phyloP scores from a whole-genome alignment of 108 stramenopile genomes.

The Nitzschia sp. region DNA sequence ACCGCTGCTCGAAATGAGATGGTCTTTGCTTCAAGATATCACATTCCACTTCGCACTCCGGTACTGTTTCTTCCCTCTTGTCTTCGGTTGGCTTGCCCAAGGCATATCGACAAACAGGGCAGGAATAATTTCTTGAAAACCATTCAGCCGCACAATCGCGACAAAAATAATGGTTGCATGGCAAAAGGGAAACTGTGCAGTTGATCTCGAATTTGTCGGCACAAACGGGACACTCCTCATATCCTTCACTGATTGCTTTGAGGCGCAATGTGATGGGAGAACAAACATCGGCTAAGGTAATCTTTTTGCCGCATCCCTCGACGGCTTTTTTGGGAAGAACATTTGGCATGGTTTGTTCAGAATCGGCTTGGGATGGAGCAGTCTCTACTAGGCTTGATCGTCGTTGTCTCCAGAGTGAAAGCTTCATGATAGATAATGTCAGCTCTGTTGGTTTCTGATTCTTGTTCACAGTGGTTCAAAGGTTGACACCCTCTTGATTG shows the following conservation, averaged over 20 bases:
- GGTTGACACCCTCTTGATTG: too few species aligned
- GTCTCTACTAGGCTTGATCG: too few species aligned
- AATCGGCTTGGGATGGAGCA: too few species aligned
- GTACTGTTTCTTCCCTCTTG: neutral
- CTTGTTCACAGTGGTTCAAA: too few species aligned
- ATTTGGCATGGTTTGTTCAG: too few species aligned
- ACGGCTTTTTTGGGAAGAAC: too few species aligned
- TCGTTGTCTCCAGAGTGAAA: too few species aligned
- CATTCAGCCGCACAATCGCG: neutral
- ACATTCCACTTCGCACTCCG: neutral
- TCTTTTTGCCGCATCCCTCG: neutral
- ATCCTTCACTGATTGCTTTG: neutral
- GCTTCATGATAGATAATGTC: too few species aligned
- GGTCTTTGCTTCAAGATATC: neutral
- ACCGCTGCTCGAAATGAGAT: neutral
- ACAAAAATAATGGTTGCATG: constrained; percentile 11
- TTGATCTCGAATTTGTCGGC: neutral
- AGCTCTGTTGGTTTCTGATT: too few species aligned
- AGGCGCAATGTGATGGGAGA: neutral
- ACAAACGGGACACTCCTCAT: constrained; percentile 11
- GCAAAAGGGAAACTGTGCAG: constrained; percentile 1
- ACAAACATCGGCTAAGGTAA: neutral
- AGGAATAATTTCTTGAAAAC: neutral
- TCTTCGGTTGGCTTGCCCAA: neutral
- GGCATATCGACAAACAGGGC: neutral